A percentile compares a stretch with the other conserved stretches of the same genome.
Conservation (phyloP, 805 yeast species). For the Kazachstania psychrophila region DNA sequence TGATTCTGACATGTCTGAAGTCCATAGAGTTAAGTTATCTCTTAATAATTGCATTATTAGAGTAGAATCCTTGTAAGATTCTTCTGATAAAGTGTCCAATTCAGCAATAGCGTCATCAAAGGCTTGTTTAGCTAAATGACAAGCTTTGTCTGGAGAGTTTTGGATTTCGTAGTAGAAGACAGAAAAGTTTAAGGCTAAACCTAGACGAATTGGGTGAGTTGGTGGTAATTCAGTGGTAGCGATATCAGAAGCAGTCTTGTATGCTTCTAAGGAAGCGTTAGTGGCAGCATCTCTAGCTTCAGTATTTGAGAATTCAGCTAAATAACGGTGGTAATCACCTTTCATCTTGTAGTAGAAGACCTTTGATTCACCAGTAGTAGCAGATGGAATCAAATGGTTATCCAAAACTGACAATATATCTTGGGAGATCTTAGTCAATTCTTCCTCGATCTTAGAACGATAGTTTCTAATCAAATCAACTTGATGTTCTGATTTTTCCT, state of each 20-base stretch:
- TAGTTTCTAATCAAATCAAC: slow-evolving; percentile 84
- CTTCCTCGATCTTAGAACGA: slow-evolving; percentile 89
- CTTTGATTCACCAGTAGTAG: slow-evolving; percentile 94
- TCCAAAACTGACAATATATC: slow-evolving; percentile 84
- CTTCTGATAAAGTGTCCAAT: slow-evolving; percentile 94
- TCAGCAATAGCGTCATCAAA: slow-evolving; percentile 99
- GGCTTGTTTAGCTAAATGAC: slow-evolving; percentile 98
- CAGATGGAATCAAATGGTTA: slow-evolving; percentile 84
- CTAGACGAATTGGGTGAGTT: slow-evolving; percentile 97
- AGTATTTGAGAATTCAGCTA: slow-evolving; percentile 90
- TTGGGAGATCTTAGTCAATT: slow-evolving; percentile 86
- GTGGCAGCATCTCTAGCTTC: slow-evolving; percentile 92
- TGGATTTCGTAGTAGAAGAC: slow-evolving; percentile 97
- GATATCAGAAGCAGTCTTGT: slow-evolving; percentile 91
- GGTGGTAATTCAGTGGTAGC: slow-evolving; percentile 96
- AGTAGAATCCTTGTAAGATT: slow-evolving; percentile 96
- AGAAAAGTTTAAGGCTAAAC: slow-evolving; percentile 94
- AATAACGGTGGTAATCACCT: slow-evolving; percentile 98
- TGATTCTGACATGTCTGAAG: slow-evolving; percentile 84
- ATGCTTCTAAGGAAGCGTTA: slow-evolving; percentile 84
- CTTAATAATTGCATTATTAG: slow-evolving; percentile 97
- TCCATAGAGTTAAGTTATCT: slow-evolving; percentile 98
- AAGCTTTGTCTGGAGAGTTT: slow-evolving; percentile 97
- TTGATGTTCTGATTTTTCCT: slow-evolving; percentile 79
- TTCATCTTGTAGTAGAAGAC: slow-evolving; percentile 98